These are phyloP conservation scores for Aureobasidium leucospermi DNA, from an alignment of 2,329 filamentous ascomycete genomes.

Conservation along the genomic window DNA sequence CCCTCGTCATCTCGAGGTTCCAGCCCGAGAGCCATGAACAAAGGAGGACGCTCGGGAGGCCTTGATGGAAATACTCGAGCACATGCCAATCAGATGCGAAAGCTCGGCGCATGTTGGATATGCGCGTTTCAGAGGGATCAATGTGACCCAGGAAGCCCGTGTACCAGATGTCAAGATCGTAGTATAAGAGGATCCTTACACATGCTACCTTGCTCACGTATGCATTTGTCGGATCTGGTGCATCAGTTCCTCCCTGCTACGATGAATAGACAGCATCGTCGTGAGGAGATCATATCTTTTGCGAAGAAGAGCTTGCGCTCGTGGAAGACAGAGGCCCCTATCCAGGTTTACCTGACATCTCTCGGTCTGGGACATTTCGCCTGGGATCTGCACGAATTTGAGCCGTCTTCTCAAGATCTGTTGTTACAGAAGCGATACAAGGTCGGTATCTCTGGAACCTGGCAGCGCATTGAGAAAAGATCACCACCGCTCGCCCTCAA, in stretches of 20 bases:
- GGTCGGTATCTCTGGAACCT: conserved; percentile 18
- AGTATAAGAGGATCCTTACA: conserved; percentile 31
- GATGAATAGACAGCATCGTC: neutral
- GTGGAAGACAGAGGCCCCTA: conserved; percentile 27
- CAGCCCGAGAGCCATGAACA: neutral
- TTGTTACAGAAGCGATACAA: conserved; percentile 36
- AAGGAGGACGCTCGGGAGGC: conserved; percentile 20
- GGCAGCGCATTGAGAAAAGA: conserved; percentile 27
- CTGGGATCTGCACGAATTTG: conserved; percentile 41
- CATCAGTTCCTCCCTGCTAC: conserved; percentile 36
- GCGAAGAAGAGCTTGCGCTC: conserved; percentile 36
- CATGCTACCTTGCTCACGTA: conserved; percentile 38
- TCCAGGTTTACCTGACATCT: conserved; percentile 37
- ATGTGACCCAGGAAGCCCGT: conserved; percentile 24
- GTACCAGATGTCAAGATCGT: conserved; percentile 26
- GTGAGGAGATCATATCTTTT: conserved; percentile 23
- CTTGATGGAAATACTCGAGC: conserved; percentile 33
- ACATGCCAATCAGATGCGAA: conserved; percentile 39
- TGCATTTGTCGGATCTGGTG: conserved; percentile 38
- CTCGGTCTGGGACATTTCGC: conserved; percentile 36
- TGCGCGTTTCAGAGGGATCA: conserved; percentile 39
- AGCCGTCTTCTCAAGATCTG: conserved; percentile 34
- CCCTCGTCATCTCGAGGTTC: neutral
- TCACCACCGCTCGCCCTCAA: conserved; percentile 41
- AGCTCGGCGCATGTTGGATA: conserved; percentile 41